Evolutionary conservation across 495 filamentous ascomycete genomes (phyloP).

Genomic region (Penicillium pulvis): DNA sequence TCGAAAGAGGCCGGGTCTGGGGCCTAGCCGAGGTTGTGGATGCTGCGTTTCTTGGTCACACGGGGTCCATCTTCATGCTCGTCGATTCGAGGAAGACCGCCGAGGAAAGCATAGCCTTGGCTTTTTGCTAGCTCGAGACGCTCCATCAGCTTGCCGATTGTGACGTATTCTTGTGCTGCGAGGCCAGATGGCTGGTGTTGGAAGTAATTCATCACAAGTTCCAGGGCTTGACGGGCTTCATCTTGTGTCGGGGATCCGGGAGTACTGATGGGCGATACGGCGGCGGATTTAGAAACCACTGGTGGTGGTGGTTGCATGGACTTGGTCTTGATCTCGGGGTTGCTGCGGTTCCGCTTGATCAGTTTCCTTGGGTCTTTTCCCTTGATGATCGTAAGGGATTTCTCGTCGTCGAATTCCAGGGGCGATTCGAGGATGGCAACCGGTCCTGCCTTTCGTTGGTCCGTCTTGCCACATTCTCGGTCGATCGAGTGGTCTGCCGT

Average conservation of each 20-base stretch:
- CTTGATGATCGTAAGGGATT: slow-evolving; percentile 19
- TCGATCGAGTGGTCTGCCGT: slow-evolving; percentile 64
- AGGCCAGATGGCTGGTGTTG: slow-evolving; percentile 68
- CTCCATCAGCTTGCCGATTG: slow-evolving; percentile 83
- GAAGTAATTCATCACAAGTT: slow-evolving; percentile 85
- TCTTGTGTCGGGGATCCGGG: slow-evolving; percentile 79
- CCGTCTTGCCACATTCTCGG: slow-evolving; percentile 62
- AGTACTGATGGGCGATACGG: slow-evolving; percentile 41
- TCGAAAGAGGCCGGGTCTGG: background rate
- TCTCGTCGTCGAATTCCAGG: slow-evolving; percentile 52
- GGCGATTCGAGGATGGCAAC: slow-evolving; percentile 73
- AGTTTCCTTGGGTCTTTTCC: slow-evolving; percentile 33
- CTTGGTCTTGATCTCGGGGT: slow-evolving; percentile 46
- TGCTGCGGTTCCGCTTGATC: slow-evolving; percentile 48
- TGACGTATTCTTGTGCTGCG: slow-evolving; percentile 77
- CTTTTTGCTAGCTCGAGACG: slow-evolving; percentile 71
- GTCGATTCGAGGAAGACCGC: slow-evolving; percentile 68
- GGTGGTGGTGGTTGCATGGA: slow-evolving; percentile 52
- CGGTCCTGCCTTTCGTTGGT: slow-evolving; percentile 44
- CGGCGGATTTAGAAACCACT: slow-evolving; percentile 35
- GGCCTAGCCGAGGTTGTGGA: slow-evolving; percentile 43
- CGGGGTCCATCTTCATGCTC: slow-evolving; percentile 44
- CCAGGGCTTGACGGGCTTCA: slow-evolving; percentile 82
- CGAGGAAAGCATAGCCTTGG: slow-evolving; percentile 60
- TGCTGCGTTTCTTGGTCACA: slow-evolving; percentile 56